Evolutionary conservation across 2,329 filamentous ascomycete genomes (phyloP).

Genomic region (Cephalotrichum gorgonifer): DNA sequence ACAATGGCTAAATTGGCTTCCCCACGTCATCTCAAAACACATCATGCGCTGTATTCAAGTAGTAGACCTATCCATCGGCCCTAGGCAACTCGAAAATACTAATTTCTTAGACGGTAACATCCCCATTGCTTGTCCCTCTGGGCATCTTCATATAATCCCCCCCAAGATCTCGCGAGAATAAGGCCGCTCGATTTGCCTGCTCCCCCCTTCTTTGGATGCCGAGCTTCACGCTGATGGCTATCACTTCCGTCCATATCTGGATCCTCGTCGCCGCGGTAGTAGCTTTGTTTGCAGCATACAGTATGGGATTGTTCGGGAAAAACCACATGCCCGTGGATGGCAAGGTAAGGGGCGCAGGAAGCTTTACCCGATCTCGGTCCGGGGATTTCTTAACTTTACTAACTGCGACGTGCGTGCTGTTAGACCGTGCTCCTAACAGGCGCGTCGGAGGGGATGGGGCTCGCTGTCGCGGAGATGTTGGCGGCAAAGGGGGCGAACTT

Average conservation of each 20-base stretch:
- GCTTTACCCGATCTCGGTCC: neutral
- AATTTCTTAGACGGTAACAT: no score
- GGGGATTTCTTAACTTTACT: neutral
- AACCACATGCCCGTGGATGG: slow-evolving; percentile 79
- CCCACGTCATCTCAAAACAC: no score
- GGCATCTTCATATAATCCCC: no score
- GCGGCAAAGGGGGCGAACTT: slow-evolving; percentile 77
- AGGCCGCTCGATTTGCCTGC: no score
- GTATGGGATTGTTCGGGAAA: slow-evolving; percentile 58
- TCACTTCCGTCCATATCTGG: slow-evolving; percentile 9
- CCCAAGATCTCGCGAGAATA: no score
- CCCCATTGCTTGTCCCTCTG: no score
- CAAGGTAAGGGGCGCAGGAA: slow-evolving; percentile 44
- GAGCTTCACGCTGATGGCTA: neutral
- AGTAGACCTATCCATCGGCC: no score
- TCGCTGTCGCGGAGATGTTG: slow-evolving; percentile 62
- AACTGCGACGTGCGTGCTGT: neutral
- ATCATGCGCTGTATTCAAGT: no score
- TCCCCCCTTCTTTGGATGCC: slow-evolving; percentile 4
- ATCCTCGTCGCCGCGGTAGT: slow-evolving; percentile 18
- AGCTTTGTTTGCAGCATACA: slow-evolving; percentile 22
- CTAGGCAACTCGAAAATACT: no score
- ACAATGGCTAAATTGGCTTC: no score
- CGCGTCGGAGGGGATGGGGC: slow-evolving; percentile 87
- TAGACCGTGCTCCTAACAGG: slow-evolving; percentile 86